phyloP scores from a whole-genome alignment of 139 green algal species.

The Trebouxia sp. region DNA sequence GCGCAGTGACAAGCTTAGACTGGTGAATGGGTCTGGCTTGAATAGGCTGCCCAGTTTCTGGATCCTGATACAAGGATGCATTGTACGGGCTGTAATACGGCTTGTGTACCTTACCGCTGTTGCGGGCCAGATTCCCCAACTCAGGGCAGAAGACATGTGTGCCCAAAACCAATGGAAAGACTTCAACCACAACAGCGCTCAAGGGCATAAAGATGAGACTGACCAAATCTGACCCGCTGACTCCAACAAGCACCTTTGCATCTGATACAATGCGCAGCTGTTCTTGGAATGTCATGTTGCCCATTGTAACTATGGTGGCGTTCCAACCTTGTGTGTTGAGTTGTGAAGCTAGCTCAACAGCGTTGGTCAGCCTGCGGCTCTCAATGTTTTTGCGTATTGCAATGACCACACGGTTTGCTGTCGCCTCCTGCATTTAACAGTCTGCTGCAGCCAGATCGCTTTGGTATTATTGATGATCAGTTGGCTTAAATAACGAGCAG shows the following conservation, averaged over 20 bases:
- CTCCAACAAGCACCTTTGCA: background rate
- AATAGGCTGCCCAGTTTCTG: conserved; percentile 1
- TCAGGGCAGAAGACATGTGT: background rate
- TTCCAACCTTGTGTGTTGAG: background rate
- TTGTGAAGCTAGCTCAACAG: background rate
- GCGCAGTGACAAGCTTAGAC: background rate
- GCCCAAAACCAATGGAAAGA: background rate
- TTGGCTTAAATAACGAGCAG: too few relatives aligned
- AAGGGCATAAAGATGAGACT: conserved; percentile 17
- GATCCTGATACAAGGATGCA: background rate
- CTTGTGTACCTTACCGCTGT: background rate
- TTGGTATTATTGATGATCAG: too few relatives aligned
- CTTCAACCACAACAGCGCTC: background rate
- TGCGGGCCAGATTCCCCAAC: background rate
- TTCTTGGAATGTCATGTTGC: background rate
- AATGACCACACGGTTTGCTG: background rate
- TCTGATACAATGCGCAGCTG: background rate
- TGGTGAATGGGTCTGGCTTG: background rate
- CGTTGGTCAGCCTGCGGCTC: background rate
- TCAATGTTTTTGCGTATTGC: background rate
- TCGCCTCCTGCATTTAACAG: conserved; percentile 1
- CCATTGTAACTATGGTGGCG: background rate
- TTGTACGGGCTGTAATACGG: conserved; percentile 19
- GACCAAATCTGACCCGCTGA: conserved; percentile 6
- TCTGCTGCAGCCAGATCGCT: too few relatives aligned